phyloP scores from a whole-genome alignment of 352 stramenopile species.

The Globisporangium cederbergense region DNA sequence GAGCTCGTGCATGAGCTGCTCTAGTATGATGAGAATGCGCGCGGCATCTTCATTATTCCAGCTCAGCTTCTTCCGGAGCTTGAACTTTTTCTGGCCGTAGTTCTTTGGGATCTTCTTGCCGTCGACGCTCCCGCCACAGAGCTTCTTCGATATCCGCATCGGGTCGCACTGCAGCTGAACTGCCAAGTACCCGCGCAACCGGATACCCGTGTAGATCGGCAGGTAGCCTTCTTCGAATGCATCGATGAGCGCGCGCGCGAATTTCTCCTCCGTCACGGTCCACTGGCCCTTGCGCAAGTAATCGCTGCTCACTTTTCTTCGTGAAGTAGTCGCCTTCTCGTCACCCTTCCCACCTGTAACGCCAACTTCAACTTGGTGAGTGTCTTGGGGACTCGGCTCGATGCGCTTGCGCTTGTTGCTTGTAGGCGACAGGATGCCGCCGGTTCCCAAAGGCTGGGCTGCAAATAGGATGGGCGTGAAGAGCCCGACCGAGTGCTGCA shows the following conservation, averaged over 20 bases:
- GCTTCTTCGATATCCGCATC: constrained; percentile 82
- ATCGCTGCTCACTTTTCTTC: constrained; percentile 58
- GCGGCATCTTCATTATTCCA: constrained; percentile 51
- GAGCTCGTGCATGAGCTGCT: constrained; percentile 47
- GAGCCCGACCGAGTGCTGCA: not conserved
- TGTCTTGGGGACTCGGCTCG: not conserved
- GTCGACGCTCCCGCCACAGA: constrained; percentile 66
- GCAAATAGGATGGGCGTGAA: constrained; percentile 13
- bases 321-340: constrained; percentile 16
- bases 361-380: not conserved
- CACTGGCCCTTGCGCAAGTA: constrained; percentile 75
- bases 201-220: constrained; percentile 71
- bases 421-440: constrained; percentile 11
- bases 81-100: constrained; percentile 79
- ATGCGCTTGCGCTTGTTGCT: constrained; percentile 16
- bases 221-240: constrained; percentile 71
- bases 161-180: constrained; percentile 77
- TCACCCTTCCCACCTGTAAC: not conserved
- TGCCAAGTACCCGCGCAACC: constrained; percentile 67
- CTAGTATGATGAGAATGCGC: constrained; percentile 37
- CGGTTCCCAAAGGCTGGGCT: not conserved
- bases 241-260: constrained; percentile 58
- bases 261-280: constrained; percentile 61
- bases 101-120: constrained; percentile 72
- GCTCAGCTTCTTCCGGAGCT: constrained; percentile 51